phyloP scores from a whole-genome alignment of 768 basidiomycete species.

The Coprinopsis strossmayeri region DNA sequence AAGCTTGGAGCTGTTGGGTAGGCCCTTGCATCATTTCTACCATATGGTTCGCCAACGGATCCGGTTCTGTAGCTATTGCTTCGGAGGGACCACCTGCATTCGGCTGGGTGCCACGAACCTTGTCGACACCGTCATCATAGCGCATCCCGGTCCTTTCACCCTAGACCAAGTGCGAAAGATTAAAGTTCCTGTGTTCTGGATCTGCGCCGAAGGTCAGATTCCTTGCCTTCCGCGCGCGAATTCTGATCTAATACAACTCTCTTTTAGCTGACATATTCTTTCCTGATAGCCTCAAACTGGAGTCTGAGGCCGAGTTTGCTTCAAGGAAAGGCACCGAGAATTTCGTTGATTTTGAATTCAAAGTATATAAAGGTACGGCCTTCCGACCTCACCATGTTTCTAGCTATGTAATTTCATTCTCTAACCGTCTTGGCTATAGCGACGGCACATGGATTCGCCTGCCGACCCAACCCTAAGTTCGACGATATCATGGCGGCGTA shows the following conservation, averaged over 20 bases:
- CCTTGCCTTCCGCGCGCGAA: too few relatives aligned
- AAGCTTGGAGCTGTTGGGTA: slow-evolving; percentile 36
- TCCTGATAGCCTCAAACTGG: slow-evolving; percentile 19
- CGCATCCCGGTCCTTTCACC: slow-evolving; percentile 32
- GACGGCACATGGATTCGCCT: slow-evolving; percentile 41
- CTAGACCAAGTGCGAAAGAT: slow-evolving; percentile 29
- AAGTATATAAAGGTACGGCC: slow-evolving; percentile 33
- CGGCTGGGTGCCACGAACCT: slow-evolving; percentile 29
- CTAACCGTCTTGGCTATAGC: slow-evolving; percentile 17
- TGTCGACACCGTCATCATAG: slow-evolving; percentile 33
- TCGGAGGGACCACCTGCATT: slow-evolving; percentile 31
- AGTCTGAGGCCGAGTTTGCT: slow-evolving; percentile 31
- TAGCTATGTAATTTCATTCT: neutral
- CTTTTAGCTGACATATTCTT: slow-evolving; percentile 33
- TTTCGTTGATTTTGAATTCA: slow-evolving; percentile 40
- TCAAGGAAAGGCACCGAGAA: slow-evolving; percentile 27
- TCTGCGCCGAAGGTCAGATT: slow-evolving; percentile 32
- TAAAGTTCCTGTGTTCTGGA: slow-evolving; percentile 32
- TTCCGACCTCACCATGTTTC: neutral
- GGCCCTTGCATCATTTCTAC: slow-evolving; percentile 4
- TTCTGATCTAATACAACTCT: neutral
- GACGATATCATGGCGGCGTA: slow-evolving; percentile 34
- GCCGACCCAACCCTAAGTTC: slow-evolving; percentile 31
- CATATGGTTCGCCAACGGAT: neutral
- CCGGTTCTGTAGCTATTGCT: slow-evolving; percentile 33